Base-by-base conservation (phyloP, 2,329 filamentous ascomycete species). In the Rhynchosporium graminicola region DNA sequence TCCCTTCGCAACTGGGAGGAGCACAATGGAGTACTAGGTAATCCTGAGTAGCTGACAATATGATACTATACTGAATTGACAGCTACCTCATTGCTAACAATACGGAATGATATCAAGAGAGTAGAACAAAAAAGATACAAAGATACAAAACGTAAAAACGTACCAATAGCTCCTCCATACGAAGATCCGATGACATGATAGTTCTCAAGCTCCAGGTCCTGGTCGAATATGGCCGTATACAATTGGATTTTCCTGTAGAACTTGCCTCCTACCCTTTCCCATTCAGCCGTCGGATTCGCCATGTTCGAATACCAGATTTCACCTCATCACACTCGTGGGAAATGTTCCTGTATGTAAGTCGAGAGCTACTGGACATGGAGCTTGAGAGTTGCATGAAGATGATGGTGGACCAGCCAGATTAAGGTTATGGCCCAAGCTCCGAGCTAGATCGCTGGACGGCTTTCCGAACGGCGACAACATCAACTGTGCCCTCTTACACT, bases 221-320 rank as follows among this genome's bases (percentile, higher is more conserved):
- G 86, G 77, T 97, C 92, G 76, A 98, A 99, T 68, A 98, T 85
- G 68, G 88, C 90, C 65, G 92, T 93, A 81, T 98, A 99, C 65
- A 97, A 86, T 77, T 94, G 90, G 62, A 91, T 88, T 80, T 96
- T 97, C 76, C 94, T 91, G 80, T 98, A 99, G 82, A 96, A 98
- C 73, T 87, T 89, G 77, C 96, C 90, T 74, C 92, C 95, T 69
- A 98, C 87, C 77, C 86, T 90, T 81, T 97, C 92, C 95, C 95
- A 99, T 77, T 94, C 91, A 72, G 91, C 90, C 57, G 72, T 75
- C 15, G 73, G 73, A 68, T 72, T 74, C 52, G 70, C 68, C 73
- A 74, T 74, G 28, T 36, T 67, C 47, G 13, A 47, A 13, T 5
- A 43, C 47, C 36, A 26, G 42, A 33, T 46, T 15, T 65, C 55